These are phyloP conservation scores for Fimicolochytrium jonesii DNA, from an alignment of 192 early-diverging fungal species.

Conservation along the genomic window DNA sequence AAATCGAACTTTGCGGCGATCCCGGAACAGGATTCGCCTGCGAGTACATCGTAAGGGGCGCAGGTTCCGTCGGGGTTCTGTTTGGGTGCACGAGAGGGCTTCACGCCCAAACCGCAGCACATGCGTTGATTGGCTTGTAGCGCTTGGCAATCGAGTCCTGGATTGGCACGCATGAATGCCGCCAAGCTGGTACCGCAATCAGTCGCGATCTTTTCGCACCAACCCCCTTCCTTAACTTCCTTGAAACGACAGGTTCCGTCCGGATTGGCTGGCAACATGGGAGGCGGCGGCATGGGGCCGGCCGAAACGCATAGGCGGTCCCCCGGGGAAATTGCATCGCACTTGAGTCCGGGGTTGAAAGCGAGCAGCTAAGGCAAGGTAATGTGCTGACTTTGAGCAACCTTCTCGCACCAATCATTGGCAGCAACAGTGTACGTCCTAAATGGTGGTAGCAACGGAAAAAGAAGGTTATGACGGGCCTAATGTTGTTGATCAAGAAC, in stretches of 20 bases:
- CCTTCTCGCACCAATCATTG: no score
- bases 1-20: conserved; percentile 4
- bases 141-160: background rate
- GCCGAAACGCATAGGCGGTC: conserved; percentile 8
- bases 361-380: background rate
- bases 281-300: background rate
- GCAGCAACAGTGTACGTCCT: no score
- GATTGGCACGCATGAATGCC: no score
- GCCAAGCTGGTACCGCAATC: background rate
- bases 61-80: conserved; percentile 1
- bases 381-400: no score
- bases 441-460: no score
- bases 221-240: background rate
- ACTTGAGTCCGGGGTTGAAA: conserved; percentile 3
- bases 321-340: conserved; percentile 8
- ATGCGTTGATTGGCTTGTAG: background rate
- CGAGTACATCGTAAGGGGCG: conserved; percentile 5
- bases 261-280: background rate
- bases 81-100: background rate
- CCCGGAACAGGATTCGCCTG: conserved; percentile 1
- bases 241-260: background rate
- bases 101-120: background rate
- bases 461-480: no score
- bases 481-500: no score
- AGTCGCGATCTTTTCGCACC: background rate